Base-by-base conservation (phyloP, 2,329 filamentous ascomycete genomes). In the Truncatella angustata region DNA sequence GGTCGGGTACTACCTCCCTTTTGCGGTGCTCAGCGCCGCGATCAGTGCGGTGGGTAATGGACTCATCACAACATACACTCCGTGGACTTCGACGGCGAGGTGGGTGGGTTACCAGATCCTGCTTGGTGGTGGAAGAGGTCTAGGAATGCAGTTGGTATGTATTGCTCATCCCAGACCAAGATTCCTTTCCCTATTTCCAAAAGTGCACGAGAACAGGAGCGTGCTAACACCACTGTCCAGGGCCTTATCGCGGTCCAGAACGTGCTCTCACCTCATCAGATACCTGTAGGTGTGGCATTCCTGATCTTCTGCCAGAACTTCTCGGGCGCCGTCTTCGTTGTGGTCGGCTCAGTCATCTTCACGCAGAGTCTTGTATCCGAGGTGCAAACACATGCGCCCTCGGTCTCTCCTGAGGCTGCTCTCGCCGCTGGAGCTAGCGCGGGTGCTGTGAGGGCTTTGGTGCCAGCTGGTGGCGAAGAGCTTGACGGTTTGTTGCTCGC, bases 41-140 rank as follows among this genome's bases (percentile, higher is more conserved):
- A 53, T 58, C 28, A 60, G 59, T 2, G 56, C 64, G 5, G 36
- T 66, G 7, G 60, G 57, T 18, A 37, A 52, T 11, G 65, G 63
- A 2, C 35, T 68, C 21, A 60, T 66, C 32, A 65, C 65, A 18
- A 66, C 63, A 2, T 63, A 62, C 58, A 36, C 54, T 1, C 58
- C 60, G 2, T 34, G 45, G 24, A 66, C 63, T 3, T 23, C 54
- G 2, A 61, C 59, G 16, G 63, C 51, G 6, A 54, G 59, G 44
- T 64, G 62, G 61, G 58, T 65, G 23, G 65, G 64, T 11, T 65
- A 61, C 39, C 64, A 67, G 44, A 57, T 68, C 23, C 28, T 68
- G 9, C 58, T 60, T 37, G 65, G 64, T 2, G 47, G 54, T 11
- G 53, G 53, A 4, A 53, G 64, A 44, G 65, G 65, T 9, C 39